Evolutionary conservation across 192 early-diverging fungal genomes (phyloP).

Genomic region (Entophlyctis luteolus): DNA sequence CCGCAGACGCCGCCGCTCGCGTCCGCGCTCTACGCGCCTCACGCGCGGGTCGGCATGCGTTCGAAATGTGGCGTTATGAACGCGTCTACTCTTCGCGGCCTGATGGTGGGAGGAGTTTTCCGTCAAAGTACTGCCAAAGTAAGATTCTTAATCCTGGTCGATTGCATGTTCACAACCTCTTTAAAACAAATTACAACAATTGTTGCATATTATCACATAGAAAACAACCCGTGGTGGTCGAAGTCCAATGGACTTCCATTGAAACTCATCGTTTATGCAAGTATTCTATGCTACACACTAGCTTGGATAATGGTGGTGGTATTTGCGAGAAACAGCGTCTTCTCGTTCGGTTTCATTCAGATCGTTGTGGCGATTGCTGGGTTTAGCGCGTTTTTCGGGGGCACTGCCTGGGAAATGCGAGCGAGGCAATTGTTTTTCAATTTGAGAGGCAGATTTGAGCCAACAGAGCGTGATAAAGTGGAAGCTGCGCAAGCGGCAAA

Average conservation of each 20-base stretch:
- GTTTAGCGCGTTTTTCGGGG: background rate
- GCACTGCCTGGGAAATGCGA: background rate
- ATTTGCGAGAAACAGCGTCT: background rate
- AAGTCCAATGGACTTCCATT: background rate
- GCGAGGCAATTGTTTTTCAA: slow-evolving; percentile 1
- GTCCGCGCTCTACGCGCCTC: slow-evolving; percentile 24
- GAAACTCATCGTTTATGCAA: background rate
- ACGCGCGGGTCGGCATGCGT: slow-evolving; percentile 35
- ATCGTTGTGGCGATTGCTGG: too few relatives aligned
- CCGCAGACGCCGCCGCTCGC: background rate
- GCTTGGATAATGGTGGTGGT: background rate
- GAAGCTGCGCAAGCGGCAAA: slow-evolving; percentile 2
- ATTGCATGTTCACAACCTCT: background rate
- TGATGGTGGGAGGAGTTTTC: slow-evolving; percentile 11
- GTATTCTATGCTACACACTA: background rate
- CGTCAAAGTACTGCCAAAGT: slow-evolving; percentile 22
- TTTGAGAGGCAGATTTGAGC: background rate
- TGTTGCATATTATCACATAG: background rate
- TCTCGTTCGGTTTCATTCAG: background rate
- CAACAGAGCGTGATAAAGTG: slow-evolving; percentile 2
- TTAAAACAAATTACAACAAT: too few relatives aligned
- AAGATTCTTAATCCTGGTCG: background rate
- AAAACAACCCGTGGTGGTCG: slow-evolving; percentile 27
- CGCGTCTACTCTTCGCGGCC: background rate
- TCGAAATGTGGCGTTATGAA: slow-evolving; percentile 41